Percentiles rank a stretch among this genome's conserved stretches.
Evolutionary conservation across 345 rosid species (phyloP).

Genomic region (Ricinus communis): DNA sequence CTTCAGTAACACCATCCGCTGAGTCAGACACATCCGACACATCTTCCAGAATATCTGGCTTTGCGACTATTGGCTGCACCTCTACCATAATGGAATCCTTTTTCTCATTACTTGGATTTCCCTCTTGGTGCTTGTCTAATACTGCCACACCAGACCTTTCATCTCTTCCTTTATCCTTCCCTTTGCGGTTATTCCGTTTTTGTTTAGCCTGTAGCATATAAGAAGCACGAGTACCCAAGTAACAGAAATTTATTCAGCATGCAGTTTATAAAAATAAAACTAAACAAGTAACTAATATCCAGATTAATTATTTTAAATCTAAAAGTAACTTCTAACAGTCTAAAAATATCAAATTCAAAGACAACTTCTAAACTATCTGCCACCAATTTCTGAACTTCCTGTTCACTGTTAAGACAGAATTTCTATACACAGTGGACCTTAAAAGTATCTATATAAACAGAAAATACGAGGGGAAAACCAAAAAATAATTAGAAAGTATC

Average conservation of each 20-base stretch:
- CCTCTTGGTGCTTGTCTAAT: conserved; percentile 46
- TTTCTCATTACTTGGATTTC: conserved; percentile 42
- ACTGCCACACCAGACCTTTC: conserved; percentile 41
- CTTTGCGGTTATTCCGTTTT: conserved; percentile 80
- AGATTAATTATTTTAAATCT: too few relatives aligned
- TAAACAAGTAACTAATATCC: too few relatives aligned
- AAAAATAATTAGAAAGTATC: not conserved
- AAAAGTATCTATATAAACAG: not conserved
- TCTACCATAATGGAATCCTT: conserved; percentile 44
- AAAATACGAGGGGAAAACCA: not conserved
- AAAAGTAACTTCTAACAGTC: too few relatives aligned
- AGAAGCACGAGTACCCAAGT: conserved; percentile 1
- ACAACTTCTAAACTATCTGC: too few relatives aligned
- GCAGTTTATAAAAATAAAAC: too few relatives aligned
- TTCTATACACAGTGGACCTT: too few relatives aligned
- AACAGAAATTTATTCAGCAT: too few relatives aligned
- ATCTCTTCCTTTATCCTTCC: conserved; percentile 75
- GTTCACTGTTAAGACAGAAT: too few relatives aligned
- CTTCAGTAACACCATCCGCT: conserved; percentile 62
- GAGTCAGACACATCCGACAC: conserved; percentile 83
- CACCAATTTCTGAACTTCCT: not conserved
- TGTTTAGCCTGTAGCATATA: conserved; percentile 64
- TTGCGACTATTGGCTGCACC: conserved; percentile 51
- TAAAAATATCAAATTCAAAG: too few relatives aligned
- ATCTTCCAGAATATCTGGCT: conserved; percentile 63